A percentile compares a stretch with the other conserved stretches of the same genome.
Conservation (phyloP, 2,329 filamentous ascomycete genomes). For the Hypoxylon sp. region DNA sequence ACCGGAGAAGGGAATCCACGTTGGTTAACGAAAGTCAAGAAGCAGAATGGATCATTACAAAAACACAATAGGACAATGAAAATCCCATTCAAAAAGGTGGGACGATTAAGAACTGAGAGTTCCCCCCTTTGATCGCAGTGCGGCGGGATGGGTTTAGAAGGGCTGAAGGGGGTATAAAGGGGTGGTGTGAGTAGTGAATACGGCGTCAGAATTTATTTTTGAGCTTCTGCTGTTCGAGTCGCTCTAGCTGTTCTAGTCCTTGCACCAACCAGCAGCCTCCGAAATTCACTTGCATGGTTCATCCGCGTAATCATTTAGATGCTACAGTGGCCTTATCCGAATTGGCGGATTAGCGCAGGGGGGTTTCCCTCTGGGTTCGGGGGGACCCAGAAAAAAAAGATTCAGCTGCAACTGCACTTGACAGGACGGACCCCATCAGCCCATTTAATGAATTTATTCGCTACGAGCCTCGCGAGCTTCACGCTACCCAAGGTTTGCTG, state of each 20-base stretch:
- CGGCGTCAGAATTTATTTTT: conserved; percentile 43
- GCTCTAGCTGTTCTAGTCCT: conserved; percentile 1
- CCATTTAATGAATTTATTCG: conserved; percentile 34
- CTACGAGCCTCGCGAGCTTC: conserved; percentile 23
- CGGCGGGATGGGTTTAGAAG: conserved; percentile 28
- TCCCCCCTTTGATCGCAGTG: conserved; percentile 38
- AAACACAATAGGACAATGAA: conserved; percentile 47
- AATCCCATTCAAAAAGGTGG: conserved; percentile 48
- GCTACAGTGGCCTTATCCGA: conserved; percentile 56
- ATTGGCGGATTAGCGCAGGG: conserved; percentile 47
- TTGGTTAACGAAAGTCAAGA: conserved; percentile 60
- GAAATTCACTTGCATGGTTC: conserved; percentile 35
- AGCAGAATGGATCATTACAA: conserved; percentile 60
- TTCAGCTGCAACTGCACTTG: conserved; percentile 34
- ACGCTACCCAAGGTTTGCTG: conserved; percentile 8
- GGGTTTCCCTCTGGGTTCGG: background rate
- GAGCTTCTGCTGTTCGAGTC: conserved; percentile 21
- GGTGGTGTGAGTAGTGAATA: conserved; percentile 31
- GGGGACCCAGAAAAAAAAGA: conserved; percentile 33
- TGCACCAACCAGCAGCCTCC: conserved; percentile 23
- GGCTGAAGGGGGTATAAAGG: conserved; percentile 21
- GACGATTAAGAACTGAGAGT: conserved; percentile 29
- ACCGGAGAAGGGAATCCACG: conserved; percentile 45
- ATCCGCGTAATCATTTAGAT: conserved; percentile 46
- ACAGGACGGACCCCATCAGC: too few species aligned